Evolutionary conservation across 768 basidiomycete species (phyloP), one percentile per base, ranked within the genome.

Genomic region (Suillus subluteus): DNA sequence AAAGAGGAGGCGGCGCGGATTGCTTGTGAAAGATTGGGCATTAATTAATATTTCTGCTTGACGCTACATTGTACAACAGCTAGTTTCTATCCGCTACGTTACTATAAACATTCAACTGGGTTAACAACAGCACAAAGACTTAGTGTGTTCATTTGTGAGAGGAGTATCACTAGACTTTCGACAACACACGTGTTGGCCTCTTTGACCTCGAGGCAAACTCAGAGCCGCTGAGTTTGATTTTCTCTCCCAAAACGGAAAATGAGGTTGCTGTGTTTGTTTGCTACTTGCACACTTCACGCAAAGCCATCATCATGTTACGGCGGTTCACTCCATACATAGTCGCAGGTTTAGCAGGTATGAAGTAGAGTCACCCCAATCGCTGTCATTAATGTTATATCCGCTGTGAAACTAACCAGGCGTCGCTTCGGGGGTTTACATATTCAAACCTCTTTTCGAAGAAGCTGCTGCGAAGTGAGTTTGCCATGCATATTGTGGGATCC

Each of bases 341-440:
- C 48, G 90, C 90, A 63, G 82, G 83, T 43, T 69, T 82, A 54
- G 82, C 88, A 73, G 91, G 90, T 90, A 71, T 63, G 68, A 59
- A 61, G 15, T 40, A 9, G 58, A 16, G 8, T 58, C 43, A 56
- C n/a, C 35, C 12, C 30, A 38, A 65, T 73, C 12, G 66, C 58
- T n/a, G 30, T 35, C 50, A 12, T 43, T 44, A 12, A 32, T 16
- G 26, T 55, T 62, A 38, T 55, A 23, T 66, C 59, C 59, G 59
- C 18, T 61, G 40, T 59, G 58, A 61, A 41, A 41, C n/a, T 26
- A 40, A 61, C 16, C 68, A 91, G 90, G 90, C 38, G 74, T 89
- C 62, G 69, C 82, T 35, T 89, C 90, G 15, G 90, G 90, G 11
- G 73, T 89, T 26, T 90, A 91, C 73, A 87, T 90, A 62, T 91